Evolutionary conservation across 2,329 filamentous ascomycete species (phyloP), one percentile per base, ranked within the genome.

Genomic region (Hymenoscyphus linearis): DNA sequence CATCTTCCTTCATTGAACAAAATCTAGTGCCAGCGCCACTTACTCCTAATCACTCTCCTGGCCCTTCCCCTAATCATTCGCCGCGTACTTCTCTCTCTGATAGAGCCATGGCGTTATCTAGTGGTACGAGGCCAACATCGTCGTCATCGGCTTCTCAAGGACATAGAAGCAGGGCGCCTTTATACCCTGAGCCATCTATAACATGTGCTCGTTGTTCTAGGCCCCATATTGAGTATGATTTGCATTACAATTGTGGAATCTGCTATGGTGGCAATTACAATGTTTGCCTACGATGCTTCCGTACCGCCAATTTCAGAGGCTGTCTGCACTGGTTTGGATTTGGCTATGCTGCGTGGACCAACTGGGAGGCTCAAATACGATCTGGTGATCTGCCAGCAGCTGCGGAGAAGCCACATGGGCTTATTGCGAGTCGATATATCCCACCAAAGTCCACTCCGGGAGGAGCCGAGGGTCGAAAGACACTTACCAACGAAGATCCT

Each of bases 291-390:
- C 81, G 81, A 65, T 98, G 93, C 76, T 97, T 96, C 73, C 86
- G 91, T 31, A 73, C 78, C 13, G 87, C 88, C 9, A 84, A 84
- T 69, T 47, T 47, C 9, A 13, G 22, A 47, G 93, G 93, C 12
- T 98, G 93, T 72, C 79, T 85, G 18, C 85, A 95, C 72, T 97
- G 92, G 91, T 92, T 88, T 68, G 93, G 93, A 1, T 96, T 97
- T 72, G 90, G 90, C 2, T 81, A 88, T 67, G 82, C 83, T 4
- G 91, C 91, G 0, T 84, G 85, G 76, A 77, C 77, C 53, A 85
- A 82, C 63, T 93, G 89, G 79, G 85, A 89, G 62, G 79, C 79
- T 68, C 73, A 76, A 67, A 72, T 74, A 58, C 72, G 74, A 62
- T 62, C 68, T 6, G 68, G 70, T 18, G 66, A 69, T 34, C 35